Conservation (phyloP, 139 green algal species). For the Micractinium sp. region DNA sequence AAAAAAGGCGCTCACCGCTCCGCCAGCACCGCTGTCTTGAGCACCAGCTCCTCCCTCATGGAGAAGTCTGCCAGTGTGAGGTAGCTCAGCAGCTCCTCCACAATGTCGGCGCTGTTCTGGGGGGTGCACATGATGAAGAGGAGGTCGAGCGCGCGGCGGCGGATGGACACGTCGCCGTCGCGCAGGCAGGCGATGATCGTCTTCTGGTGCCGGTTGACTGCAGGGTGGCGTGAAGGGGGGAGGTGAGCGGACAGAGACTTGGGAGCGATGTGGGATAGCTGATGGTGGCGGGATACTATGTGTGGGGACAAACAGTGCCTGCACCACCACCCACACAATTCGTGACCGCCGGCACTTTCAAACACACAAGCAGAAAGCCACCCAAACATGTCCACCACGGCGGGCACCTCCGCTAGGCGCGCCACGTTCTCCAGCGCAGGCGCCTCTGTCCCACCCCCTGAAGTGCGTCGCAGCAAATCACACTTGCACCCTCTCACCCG, state of each 20-base stretch:
- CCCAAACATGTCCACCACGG: slow-evolving; percentile 45
- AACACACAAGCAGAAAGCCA: neutral
- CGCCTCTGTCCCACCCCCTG: slow-evolving; percentile 75
- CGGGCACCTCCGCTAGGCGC: slow-evolving; percentile 76
- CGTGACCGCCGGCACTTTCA: too few species aligned
- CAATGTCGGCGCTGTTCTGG: slow-evolving; percentile 57
- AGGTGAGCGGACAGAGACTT: neutral
- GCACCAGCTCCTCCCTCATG: slow-evolving; percentile 96
- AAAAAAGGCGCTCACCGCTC: neutral
- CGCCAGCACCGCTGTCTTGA: slow-evolving; percentile 97
- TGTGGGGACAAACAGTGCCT: neutral
- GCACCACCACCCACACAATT: neutral
- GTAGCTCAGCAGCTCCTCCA: slow-evolving; percentile 87
- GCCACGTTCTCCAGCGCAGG: slow-evolving; percentile 89
- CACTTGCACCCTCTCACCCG: neutral
- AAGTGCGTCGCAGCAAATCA: neutral
- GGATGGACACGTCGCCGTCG: slow-evolving; percentile 93
- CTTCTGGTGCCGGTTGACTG: slow-evolving; percentile 50
- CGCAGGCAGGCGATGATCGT: slow-evolving; percentile 73
- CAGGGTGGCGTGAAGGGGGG: too few species aligned
- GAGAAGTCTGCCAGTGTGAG: slow-evolving; percentile 83
- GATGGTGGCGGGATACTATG: neutral
- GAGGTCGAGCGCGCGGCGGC: slow-evolving; percentile 90
- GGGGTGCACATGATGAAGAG: slow-evolving; percentile 85
- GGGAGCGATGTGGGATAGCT: neutral